phyloP scores from a whole-genome alignment of 192 early-diverging fungal genomes.

The Endogone sp. region DNA sequence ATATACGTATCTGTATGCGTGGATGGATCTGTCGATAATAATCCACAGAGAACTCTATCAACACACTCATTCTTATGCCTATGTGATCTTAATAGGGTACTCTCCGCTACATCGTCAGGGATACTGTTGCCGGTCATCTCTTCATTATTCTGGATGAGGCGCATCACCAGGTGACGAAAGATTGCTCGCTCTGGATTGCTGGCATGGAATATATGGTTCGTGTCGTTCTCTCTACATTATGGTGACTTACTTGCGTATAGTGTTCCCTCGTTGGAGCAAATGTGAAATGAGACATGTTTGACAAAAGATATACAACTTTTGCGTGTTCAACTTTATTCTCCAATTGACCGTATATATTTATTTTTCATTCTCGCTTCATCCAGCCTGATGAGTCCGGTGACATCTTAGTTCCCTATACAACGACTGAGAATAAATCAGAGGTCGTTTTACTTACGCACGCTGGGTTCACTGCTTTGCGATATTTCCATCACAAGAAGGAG shows the following conservation, averaged over 20 bases:
- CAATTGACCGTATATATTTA: neutral
- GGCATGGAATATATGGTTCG: slow-evolving; percentile 38
- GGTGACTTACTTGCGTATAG: too few species aligned
- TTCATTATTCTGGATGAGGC: slow-evolving; percentile 39
- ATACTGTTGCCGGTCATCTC: slow-evolving; percentile 39
- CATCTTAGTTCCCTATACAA: slow-evolving; percentile 36
- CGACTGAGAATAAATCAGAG: neutral
- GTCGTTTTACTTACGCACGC: slow-evolving; percentile 22
- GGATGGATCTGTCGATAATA: too few species aligned
- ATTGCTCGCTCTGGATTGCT: slow-evolving; percentile 30
- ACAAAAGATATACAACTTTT: too few species aligned
- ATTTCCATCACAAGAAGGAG: slow-evolving; percentile 22
- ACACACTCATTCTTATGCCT: too few species aligned
- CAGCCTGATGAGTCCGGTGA: slow-evolving; percentile 37
- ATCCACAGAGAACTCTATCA: too few species aligned
- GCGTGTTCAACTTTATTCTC: too few species aligned
- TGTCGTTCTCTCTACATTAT: too few species aligned
- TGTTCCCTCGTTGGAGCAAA: too few species aligned
- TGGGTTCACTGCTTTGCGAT: slow-evolving; percentile 26
- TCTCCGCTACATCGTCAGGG: slow-evolving; percentile 34
- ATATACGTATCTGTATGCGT: too few species aligned
- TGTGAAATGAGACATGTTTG: too few species aligned
- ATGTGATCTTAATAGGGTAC: too few species aligned
- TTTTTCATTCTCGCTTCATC: neutral
- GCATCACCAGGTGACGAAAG: slow-evolving; percentile 11